Conservation (phyloP, 805 yeast species). For the Schwanniomyces polymorphus region DNA sequence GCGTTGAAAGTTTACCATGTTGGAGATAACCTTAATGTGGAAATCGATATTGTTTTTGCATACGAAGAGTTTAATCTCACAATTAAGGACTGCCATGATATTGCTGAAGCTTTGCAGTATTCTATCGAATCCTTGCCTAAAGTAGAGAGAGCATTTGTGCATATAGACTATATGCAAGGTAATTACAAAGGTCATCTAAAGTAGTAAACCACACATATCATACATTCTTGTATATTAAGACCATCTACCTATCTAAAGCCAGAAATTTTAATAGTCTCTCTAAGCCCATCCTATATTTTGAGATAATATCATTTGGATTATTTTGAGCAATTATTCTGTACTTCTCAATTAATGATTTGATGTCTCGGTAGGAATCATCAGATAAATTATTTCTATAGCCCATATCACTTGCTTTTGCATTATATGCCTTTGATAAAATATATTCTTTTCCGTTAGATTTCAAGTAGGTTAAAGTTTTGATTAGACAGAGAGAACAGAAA, state of each 20-base stretch:
- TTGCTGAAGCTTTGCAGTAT: slow-evolving; percentile 80
- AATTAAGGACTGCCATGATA: slow-evolving; percentile 71
- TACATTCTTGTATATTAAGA: not conserved
- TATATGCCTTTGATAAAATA: slow-evolving; percentile 3
- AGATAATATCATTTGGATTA: slow-evolving; percentile 27
- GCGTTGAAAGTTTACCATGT: slow-evolving; percentile 73
- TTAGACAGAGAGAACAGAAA: slow-evolving; percentile 38
- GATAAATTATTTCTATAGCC: slow-evolving; percentile 3
- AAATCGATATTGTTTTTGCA: slow-evolving; percentile 65
- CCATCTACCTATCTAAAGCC: not conserved
- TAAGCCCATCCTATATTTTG: slow-evolving; percentile 27
- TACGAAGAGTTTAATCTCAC: slow-evolving; percentile 43
- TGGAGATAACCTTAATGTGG: slow-evolving; percentile 75
- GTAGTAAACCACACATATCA: slow-evolving; percentile 6
- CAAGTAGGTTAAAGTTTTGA: slow-evolving; percentile 21
- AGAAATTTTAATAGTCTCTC: slow-evolving; percentile 2
- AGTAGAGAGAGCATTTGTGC: slow-evolving; percentile 82
- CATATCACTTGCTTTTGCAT: not conserved
- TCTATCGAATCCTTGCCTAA: slow-evolving; percentile 75
- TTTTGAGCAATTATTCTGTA: slow-evolving; percentile 26
- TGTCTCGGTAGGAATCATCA: slow-evolving; percentile 9
- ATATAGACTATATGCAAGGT: slow-evolving; percentile 61
- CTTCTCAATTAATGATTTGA: slow-evolving; percentile 24
- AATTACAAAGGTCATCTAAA: slow-evolving; percentile 42
- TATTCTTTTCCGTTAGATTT: not conserved